Base-by-base conservation (phyloP, 257 asterid species). In the Dorcoceras hygrometricum region DNA sequence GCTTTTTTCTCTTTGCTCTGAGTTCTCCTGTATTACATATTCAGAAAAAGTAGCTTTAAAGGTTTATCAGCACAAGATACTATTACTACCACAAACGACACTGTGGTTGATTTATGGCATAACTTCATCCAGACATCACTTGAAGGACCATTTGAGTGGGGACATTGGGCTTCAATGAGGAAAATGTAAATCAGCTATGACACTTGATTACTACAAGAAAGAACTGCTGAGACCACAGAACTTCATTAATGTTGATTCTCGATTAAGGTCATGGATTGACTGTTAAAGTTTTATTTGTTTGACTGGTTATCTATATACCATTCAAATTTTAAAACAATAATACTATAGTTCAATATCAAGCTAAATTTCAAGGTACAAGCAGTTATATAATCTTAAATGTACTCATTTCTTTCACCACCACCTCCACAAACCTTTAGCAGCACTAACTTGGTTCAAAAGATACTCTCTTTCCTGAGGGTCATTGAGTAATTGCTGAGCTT, bases 381-480 rank as follows among this genome's bases (percentile, higher is more conserved):
- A 43, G 51, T 43, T 43, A 43, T 43, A 43, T 12, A 43, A 43
- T 43, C 19, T 43, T 43, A 8, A 43, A 43, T 43, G 1, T 3
- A 43, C n/a, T 16, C 6, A 16, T 43, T 43, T 14, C 9, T 10
- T 11, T 43, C 6, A 16, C 51, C 51, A 43, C 51, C 20, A 3
- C 51, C n/a, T 43, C 51, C 19, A 43, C 51, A 25, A 63, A 94
- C 99, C 97, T 90, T 87, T 88, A 72, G 99, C 99, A 32, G 95
- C 84, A 72, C 69, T 78, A 58, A 94, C 89, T 83, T 94, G 99
- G 87, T 78, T 94, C 79, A 90, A 74, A 79, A 94, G 67, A 82
- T 90, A 94, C 5, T 88, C 96, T 79, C 99, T 91, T 84, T 94
- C 99, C 77, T 86, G 89, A 22, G 87, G 87, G 73, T 94, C 97